A percentile compares a stretch with the other conserved stretches of the same genome.
phyloP scores from a whole-genome alignment of 805 yeast species.

The Saccharomycopsis olivae region DNA sequence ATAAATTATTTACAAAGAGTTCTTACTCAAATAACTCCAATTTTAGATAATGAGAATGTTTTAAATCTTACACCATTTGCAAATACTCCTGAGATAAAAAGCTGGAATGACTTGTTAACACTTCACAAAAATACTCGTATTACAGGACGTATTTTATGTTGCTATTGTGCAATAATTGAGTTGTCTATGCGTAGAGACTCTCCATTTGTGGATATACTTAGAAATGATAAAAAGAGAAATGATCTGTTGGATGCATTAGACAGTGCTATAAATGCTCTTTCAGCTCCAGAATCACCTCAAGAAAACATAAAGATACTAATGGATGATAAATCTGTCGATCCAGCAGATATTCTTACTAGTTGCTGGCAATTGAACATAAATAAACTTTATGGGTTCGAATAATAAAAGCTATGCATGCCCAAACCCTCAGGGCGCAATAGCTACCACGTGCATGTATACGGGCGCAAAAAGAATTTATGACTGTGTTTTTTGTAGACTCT shows the following conservation, averaged over 20 bases:
- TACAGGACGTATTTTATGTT: conserved; percentile 28
- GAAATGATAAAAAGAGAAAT: conserved; percentile 5
- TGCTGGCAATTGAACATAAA: conserved; percentile 23
- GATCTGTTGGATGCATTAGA: background rate
- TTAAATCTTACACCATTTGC: conserved; percentile 5
- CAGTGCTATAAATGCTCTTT: too few species aligned
- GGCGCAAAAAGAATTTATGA: too few species aligned
- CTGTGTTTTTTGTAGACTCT: too few species aligned
- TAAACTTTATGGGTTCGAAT: conserved; percentile 29
- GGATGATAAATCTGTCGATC: too few species aligned
- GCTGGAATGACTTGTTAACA: conserved; percentile 21
- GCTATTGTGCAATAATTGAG: conserved; percentile 27
- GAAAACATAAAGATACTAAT: too few species aligned
- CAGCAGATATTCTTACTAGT: too few species aligned
- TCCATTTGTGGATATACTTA: conserved; percentile 18
- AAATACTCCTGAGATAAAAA: conserved; percentile 6
- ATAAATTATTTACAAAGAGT: conserved; percentile 15
- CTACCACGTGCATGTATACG: too few species aligned
- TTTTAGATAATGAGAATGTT: conserved; percentile 19
- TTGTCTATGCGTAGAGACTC: conserved; percentile 16
- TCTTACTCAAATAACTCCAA: conserved; percentile 20
- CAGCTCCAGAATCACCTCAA: too few species aligned
- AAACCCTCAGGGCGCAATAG: too few species aligned
- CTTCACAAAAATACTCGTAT: conserved; percentile 23
- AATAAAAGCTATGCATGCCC: too few species aligned